Evolutionary conservation across 208 protist species (phyloP).

Genomic region (Lotmaria passim): DNA sequence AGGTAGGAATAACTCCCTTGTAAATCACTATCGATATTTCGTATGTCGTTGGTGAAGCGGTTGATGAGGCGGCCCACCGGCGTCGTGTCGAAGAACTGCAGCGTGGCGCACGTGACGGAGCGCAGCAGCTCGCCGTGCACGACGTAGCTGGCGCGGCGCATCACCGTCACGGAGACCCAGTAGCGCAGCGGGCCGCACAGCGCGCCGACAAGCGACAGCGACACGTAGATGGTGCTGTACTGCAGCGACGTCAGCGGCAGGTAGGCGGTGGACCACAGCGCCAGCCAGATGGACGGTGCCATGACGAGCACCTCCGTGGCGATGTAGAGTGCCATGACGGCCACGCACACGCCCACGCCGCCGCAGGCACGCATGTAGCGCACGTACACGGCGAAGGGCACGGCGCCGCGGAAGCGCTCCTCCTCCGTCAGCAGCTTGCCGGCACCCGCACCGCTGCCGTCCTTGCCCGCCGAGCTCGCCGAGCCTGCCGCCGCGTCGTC

Average conservation of each 20-base stretch:
- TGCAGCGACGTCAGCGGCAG: neutral
- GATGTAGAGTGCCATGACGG: slow-evolving; percentile 41
- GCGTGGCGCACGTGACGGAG: slow-evolving; percentile 49
- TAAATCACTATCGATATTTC: slow-evolving; percentile 71
- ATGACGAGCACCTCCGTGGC: slow-evolving; percentile 46
- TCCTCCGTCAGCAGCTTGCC: slow-evolving; percentile 20
- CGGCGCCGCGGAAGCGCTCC: slow-evolving; percentile 39
- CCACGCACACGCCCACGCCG: slow-evolving; percentile 20
- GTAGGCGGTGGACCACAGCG: slow-evolving; percentile 53
- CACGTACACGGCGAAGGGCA: slow-evolving; percentile 57
- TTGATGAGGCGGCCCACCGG: slow-evolving; percentile 94
- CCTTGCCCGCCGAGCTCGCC: neutral
- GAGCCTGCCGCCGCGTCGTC: neutral
- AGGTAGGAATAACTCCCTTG: slow-evolving; percentile 22
- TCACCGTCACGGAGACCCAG: slow-evolving; percentile 18
- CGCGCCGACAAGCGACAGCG: slow-evolving; percentile 19
- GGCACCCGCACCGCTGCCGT: neutral
- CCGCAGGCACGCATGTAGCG: slow-evolving; percentile 64
- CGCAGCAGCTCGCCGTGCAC: slow-evolving; percentile 57
- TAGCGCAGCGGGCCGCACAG: slow-evolving; percentile 39
- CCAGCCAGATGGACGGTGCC: slow-evolving; percentile 57
- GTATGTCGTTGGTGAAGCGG: slow-evolving; percentile 92
- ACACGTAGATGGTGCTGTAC: slow-evolving; percentile 30
- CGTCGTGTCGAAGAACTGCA: slow-evolving; percentile 95
- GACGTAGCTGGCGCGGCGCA: slow-evolving; percentile 30